Evolutionary conservation across 331 rosid species (phyloP).

Genomic region (Rhamnella rubrinervis): DNA sequence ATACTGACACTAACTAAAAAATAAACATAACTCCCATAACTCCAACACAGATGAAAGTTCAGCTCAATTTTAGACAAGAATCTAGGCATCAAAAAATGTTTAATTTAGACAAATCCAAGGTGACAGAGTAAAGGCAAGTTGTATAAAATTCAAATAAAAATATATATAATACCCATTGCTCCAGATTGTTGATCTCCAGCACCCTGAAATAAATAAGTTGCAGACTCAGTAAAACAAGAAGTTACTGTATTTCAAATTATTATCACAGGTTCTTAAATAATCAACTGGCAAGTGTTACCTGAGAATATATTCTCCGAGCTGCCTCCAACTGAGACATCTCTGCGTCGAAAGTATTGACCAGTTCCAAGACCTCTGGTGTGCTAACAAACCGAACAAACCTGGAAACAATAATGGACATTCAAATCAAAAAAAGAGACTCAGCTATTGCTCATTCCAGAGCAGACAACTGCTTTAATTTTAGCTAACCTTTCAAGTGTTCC

Average conservation of each 20-base stretch:
- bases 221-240: constrained; percentile 23
- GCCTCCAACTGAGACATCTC: constrained; percentile 96
- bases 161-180: constrained; percentile 50
- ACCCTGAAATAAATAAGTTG: constrained; percentile 56
- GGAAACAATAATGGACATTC: constrained; percentile 12
- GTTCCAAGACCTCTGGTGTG: constrained; percentile 86
- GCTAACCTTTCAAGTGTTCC: constrained; percentile 94
- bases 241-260: background rate
- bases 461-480: background rate
- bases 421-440: constrained; percentile 25
- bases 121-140: constrained; percentile 10
- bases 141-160: background rate
- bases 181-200: constrained; percentile 61
- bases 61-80: constrained; percentile 9
- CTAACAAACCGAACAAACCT: constrained; percentile 94
- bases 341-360: constrained; percentile 72
- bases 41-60: background rate
- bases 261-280: constrained; percentile 15
- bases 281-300: constrained; percentile 41
- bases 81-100: background rate
- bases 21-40: background rate
- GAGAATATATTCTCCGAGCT: constrained; percentile 77
- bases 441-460: constrained; percentile 5
- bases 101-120: constrained; percentile 6
- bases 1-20: background rate